These are phyloP conservation scores for Pisolithus marmoratus DNA, from an alignment of 768 basidiomycete species.

Conservation along the genomic window DNA sequence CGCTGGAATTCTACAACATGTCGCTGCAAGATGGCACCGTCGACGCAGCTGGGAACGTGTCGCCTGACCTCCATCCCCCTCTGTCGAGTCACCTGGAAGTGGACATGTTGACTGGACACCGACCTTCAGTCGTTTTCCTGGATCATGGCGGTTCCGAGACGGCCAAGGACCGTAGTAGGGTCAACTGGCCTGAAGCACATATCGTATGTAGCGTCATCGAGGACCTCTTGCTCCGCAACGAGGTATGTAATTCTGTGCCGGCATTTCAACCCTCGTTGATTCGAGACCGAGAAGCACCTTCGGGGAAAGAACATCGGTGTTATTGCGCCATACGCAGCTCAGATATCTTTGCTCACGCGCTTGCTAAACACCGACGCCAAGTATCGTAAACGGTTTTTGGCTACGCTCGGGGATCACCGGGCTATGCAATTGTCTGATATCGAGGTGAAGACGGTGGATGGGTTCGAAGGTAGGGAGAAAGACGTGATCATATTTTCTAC, in stretches of 20 bases:
- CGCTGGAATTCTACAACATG: conserved; percentile 73
- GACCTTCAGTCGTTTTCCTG: conserved; percentile 71
- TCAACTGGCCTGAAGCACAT: conserved; percentile 73
- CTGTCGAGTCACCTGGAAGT: conserved; percentile 45
- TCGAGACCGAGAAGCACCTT: conserved; percentile 39
- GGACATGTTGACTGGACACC: conserved; percentile 33
- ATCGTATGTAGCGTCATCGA: conserved; percentile 77
- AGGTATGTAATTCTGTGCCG: conserved; percentile 38
- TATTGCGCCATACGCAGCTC: conserved; percentile 88
- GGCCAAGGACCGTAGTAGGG: conserved; percentile 61
- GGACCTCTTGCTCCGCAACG: conserved; percentile 72
- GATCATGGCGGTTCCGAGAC: conserved; percentile 73
- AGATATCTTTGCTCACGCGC: conserved; percentile 70
- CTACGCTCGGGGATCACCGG: conserved; percentile 59
- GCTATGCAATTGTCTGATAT: conserved; percentile 59
- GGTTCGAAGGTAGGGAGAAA: conserved; percentile 92
- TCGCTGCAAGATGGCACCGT: conserved; percentile 73
- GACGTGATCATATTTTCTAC: conserved; percentile 90
- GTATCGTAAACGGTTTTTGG: conserved; percentile 48
- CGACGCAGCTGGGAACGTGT: conserved; percentile 40
- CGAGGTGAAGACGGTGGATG: conserved; percentile 91
- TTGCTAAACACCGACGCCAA: conserved; percentile 53
- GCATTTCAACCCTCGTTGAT: conserved; percentile 5
- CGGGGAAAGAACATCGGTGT: conserved; percentile 79
- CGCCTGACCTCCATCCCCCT: conserved; percentile 55